Evolutionary conservation across 2,329 filamentous ascomycete species (phyloP).

Genomic region (Arthroderma sp.): DNA sequence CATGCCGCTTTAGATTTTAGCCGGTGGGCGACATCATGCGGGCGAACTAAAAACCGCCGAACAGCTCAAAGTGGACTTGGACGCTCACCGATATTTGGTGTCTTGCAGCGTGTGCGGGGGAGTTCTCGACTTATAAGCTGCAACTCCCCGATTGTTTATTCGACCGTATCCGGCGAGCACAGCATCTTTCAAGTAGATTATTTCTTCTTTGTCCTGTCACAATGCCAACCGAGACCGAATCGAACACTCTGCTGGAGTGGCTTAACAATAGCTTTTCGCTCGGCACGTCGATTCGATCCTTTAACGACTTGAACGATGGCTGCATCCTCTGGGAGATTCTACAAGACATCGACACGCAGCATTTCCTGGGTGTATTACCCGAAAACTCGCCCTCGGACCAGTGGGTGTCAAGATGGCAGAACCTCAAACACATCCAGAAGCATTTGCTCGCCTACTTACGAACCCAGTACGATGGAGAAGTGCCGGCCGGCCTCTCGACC

Average conservation of each 20-base stretch:
- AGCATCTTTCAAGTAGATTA: not conserved
- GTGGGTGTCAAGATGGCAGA: constrained; percentile 37
- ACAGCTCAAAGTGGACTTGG: constrained; percentile 1
- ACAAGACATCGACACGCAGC: constrained; percentile 36
- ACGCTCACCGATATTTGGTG: constrained; percentile 4
- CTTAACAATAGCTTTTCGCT: constrained; percentile 31
- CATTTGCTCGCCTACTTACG: constrained; percentile 32
- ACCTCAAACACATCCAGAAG: constrained; percentile 37
- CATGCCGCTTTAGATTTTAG: no score
- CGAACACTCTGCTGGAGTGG: constrained; percentile 35
- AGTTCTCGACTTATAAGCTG: no score
- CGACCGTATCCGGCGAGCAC: no score
- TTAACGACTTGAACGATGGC: constrained; percentile 32
- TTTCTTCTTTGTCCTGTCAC: constrained; percentile 9
- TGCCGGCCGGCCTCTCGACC: constrained; percentile 29
- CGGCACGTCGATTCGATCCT: constrained; percentile 28
- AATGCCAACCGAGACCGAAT: constrained; percentile 35
- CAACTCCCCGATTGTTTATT: no score
- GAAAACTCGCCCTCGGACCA: constrained; percentile 31
- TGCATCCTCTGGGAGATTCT: constrained; percentile 35
- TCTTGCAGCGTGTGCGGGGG: no score
- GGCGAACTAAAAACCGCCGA: not conserved
- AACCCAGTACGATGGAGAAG: constrained; percentile 31
- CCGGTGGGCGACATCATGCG: no score
- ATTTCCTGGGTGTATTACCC: constrained; percentile 35